phyloP scores from a whole-genome alignment of 2,329 filamentous ascomycete species.

The Xylariales sp. region DNA sequence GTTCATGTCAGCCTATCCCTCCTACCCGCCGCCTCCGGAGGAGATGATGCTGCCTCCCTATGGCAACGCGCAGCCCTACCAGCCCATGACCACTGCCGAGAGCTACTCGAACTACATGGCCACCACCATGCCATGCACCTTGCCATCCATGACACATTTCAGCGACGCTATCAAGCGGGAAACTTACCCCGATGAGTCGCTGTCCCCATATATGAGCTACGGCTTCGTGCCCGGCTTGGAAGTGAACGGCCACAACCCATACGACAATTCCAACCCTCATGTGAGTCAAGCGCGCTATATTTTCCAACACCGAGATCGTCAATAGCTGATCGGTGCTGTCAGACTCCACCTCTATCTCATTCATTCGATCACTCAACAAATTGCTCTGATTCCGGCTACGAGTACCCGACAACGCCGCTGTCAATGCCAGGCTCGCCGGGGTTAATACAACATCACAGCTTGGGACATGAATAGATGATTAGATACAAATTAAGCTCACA shows the following conservation, averaged over 20 bases:
- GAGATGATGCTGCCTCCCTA: conserved; percentile 59
- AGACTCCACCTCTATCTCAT: conserved; percentile 76
- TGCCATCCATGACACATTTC: conserved; percentile 63
- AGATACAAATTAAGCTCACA: conserved; percentile 6
- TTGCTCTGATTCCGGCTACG: conserved; percentile 58
- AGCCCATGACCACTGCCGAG: conserved; percentile 45
- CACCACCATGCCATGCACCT: conserved; percentile 51
- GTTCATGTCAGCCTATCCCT: conserved; percentile 63
- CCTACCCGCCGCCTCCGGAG: too few species aligned
- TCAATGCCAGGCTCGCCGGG: conserved; percentile 69
- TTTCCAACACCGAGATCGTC: conserved; percentile 35
- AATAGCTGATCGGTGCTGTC: conserved; percentile 46
- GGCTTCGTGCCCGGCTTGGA: conserved; percentile 62
- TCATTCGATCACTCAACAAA: conserved; percentile 65
- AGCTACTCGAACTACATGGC: conserved; percentile 54
- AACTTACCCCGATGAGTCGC: conserved; percentile 50
- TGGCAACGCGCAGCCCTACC: conserved; percentile 47
- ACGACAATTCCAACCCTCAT: conserved; percentile 68
- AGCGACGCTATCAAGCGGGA: conserved; percentile 65
- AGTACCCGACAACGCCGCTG: conserved; percentile 66
- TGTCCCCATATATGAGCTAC: conserved; percentile 66
- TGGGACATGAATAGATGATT: background rate
- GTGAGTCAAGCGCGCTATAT: conserved; percentile 58
- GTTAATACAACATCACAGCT: conserved; percentile 30
- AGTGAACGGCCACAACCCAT: conserved; percentile 54